These are phyloP conservation scores for Quercus tomentella DNA, from an alignment of 331 rosid genomes.

Conservation along the genomic window DNA sequence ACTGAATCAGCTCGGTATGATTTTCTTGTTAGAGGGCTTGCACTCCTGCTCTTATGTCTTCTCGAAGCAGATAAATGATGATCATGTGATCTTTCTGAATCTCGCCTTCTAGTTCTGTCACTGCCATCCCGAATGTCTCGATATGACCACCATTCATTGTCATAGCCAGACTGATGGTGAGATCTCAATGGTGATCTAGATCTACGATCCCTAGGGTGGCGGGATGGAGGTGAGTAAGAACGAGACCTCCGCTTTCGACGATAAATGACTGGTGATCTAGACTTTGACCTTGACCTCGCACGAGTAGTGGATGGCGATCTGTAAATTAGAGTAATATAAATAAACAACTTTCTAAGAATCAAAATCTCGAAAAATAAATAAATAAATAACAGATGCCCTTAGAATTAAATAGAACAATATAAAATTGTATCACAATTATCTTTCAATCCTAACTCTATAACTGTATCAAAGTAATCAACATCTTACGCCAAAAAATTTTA, in stretches of 20 bases:
- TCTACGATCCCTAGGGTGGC: constrained; percentile 46
- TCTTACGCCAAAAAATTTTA: not conserved
- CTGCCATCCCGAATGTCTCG: constrained; percentile 60
- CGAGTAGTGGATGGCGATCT: constrained; percentile 75
- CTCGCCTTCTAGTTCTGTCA: constrained; percentile 71
- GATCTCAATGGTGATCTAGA: constrained; percentile 81
- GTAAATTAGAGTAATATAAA: not conserved
- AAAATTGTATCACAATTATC: not conserved
- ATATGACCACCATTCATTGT: constrained; percentile 49
- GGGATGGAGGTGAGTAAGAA: constrained; percentile 77
- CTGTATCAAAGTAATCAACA: not conserved
- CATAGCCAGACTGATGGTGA: constrained; percentile 53
- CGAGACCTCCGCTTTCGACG: constrained; percentile 72
- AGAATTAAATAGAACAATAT: not conserved
- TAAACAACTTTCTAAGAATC: not conserved
- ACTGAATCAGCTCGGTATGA: constrained; percentile 46
- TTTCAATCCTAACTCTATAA: not conserved
- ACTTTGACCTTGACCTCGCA: constrained; percentile 65
- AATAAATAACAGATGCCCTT: not conserved
- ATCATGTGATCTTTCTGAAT: constrained; percentile 57
- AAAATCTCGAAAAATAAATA: not conserved
- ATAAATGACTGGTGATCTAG: constrained; percentile 80
- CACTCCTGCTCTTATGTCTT: constrained; percentile 18
- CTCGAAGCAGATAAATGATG: constrained; percentile 47
- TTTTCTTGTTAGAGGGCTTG: constrained; percentile 36